Conservation (phyloP, 2,329 filamentous ascomycete genomes). For the Monosporascus sp. region DNA sequence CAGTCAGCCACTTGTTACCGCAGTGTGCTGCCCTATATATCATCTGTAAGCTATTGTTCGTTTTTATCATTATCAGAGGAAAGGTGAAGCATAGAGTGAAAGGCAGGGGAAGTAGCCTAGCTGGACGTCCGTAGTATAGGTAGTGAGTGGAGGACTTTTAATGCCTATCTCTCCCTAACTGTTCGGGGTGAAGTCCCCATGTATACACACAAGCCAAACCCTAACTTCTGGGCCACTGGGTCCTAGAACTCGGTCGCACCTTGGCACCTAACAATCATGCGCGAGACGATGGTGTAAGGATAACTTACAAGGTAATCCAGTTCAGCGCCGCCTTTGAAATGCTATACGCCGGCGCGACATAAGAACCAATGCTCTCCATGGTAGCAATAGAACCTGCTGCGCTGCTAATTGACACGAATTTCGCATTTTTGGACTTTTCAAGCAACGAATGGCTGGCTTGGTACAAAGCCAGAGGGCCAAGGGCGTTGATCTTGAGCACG, state of each 20-base stretch:
- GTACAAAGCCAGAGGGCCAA: slow-evolving; percentile 23
- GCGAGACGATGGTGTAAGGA: not conserved
- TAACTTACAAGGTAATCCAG: slow-evolving; percentile 22
- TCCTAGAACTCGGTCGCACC: too few species aligned
- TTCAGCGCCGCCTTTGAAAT: slow-evolving; percentile 27
- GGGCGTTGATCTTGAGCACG: slow-evolving; percentile 22
- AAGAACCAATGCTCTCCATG: slow-evolving; percentile 10
- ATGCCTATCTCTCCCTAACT: too few species aligned
- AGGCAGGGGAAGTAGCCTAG: too few species aligned
- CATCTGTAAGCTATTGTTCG: not conserved
- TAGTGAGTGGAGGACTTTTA: too few species aligned
- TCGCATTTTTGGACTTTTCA: slow-evolving; percentile 23
- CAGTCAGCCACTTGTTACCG: slow-evolving; percentile 3
- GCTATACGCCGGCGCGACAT: slow-evolving; percentile 21
- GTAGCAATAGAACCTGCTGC: slow-evolving; percentile 17
- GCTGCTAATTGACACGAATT: slow-evolving; percentile 27
- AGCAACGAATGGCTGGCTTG: slow-evolving; percentile 27
- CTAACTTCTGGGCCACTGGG: too few species aligned
- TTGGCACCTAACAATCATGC: too few species aligned
- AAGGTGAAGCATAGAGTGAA: too few species aligned
- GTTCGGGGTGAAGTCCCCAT: too few species aligned
- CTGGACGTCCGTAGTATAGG: too few species aligned
- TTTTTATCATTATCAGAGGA: not conserved
- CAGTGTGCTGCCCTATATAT: slow-evolving; percentile 1
- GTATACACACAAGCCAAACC: too few species aligned